A percentile compares a stretch with the other conserved stretches of the same genome.
phyloP scores from a whole-genome alignment of 176 grass and related monocot genomes.

The Cenchrus americanus region DNA sequence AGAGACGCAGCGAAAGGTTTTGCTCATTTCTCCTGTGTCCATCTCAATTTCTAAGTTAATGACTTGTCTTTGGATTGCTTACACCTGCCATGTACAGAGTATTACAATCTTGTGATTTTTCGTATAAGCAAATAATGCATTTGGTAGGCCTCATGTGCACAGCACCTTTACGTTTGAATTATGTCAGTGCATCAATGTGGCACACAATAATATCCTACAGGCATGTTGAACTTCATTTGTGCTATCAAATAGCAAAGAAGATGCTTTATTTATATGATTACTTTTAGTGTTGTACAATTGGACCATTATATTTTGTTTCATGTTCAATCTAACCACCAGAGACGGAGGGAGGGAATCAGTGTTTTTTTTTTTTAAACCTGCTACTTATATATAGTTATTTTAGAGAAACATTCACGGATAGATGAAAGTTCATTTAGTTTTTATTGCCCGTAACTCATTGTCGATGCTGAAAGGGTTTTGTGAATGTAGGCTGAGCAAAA shows the following conservation, averaged over 20 bases:
- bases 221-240: background rate
- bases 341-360: background rate
- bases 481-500: constrained; percentile 91
- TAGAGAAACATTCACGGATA: background rate
- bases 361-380: background rate
- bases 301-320: background rate
- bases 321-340: background rate
- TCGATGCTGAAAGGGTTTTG: constrained; percentile 28
- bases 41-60: constrained; percentile 19
- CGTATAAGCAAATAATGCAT: background rate
- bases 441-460: background rate
- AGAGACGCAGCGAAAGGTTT: constrained; percentile 82
- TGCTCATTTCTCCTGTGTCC: constrained; percentile 10
- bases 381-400: background rate
- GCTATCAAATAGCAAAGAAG: background rate
- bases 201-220: background rate
- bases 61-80: background rate
- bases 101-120: constrained; percentile 15
- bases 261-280: background rate
- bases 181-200: background rate
- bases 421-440: background rate
- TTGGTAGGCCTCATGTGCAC: background rate
- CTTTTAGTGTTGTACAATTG: background rate
- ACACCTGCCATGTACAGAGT: background rate
- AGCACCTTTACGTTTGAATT: background rate